These are phyloP conservation scores for Coriaria nepalensis DNA, from an alignment of 306 rosid species.

Conservation along the genomic window DNA sequence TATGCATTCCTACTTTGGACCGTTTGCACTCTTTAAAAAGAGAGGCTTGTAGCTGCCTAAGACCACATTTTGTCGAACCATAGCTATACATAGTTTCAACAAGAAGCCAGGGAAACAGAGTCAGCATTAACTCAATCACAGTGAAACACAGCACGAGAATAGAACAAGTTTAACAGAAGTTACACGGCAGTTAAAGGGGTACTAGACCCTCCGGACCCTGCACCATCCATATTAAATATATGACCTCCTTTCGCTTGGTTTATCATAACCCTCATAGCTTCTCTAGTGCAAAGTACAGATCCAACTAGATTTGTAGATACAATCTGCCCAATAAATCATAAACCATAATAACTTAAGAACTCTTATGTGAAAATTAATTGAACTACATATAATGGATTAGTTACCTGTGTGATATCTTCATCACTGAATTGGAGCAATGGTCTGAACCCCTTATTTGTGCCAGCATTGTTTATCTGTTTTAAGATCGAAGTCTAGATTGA, in stretches of 20 bases:
- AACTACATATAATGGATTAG: background rate
- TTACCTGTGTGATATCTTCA: constrained; percentile 86
- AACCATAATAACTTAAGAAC: background rate
- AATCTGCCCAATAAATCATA: constrained; percentile 38
- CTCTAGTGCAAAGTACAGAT: constrained; percentile 79
- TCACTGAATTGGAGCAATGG: constrained; percentile 80
- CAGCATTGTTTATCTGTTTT: constrained; percentile 84
- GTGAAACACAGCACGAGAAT: background rate
- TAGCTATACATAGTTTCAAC: constrained; percentile 34
- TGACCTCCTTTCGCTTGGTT: constrained; percentile 70
- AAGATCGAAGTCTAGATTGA: constrained; percentile 1
- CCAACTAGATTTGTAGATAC: constrained; percentile 91
- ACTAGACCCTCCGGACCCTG: constrained; percentile 95
- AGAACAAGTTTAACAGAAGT: constrained; percentile 21
- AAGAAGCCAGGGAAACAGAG: constrained; percentile 12
- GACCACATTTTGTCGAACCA: constrained; percentile 93
- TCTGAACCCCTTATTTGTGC: constrained; percentile 87
- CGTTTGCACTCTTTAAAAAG: constrained; percentile 72
- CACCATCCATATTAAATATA: constrained; percentile 94
- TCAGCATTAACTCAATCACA: background rate
- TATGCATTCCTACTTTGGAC: constrained; percentile 76
- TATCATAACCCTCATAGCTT: constrained; percentile 72
- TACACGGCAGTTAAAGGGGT: constrained; percentile 95
- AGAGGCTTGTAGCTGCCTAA: constrained; percentile 82
- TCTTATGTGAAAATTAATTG: background rate